Evolutionary conservation across 2,329 filamentous ascomycete genomes (phyloP).

Genomic region (Niveomyces coronatus): DNA sequence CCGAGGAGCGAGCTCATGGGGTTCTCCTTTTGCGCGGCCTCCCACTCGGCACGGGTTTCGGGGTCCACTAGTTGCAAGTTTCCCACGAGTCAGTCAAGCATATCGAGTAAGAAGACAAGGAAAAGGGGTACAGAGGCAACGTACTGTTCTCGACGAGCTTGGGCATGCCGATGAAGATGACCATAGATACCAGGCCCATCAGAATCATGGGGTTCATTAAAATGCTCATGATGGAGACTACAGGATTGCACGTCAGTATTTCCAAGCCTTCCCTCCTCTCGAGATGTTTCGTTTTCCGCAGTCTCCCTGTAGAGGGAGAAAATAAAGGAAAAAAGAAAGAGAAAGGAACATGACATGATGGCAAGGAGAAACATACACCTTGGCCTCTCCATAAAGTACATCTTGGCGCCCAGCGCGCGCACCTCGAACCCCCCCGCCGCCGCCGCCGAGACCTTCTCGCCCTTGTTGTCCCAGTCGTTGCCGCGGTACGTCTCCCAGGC

Average conservation of each 20-base stretch:
- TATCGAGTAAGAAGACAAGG: conserved; percentile 4
- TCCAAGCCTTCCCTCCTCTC: neutral
- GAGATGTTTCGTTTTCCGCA: too few species aligned
- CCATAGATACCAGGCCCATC: conserved; percentile 74
- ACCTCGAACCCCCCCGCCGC: conserved; percentile 45
- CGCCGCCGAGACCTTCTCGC: conserved; percentile 43
- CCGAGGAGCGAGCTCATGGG: conserved; percentile 51
- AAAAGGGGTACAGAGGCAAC: conserved; percentile 25
- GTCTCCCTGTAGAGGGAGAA: too few species aligned
- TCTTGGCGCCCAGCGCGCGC: conserved; percentile 51
- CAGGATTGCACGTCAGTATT: conserved; percentile 3
- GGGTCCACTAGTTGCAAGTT: conserved; percentile 74
- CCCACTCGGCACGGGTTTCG: conserved; percentile 88
- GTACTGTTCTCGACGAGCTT: conserved; percentile 92
- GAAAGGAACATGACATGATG: neutral
- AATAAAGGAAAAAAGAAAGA: too few species aligned
- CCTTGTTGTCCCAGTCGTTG: conserved; percentile 83
- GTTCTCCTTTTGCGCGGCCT: conserved; percentile 73
- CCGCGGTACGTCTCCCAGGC: conserved; percentile 82
- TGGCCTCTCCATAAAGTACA: conserved; percentile 65
- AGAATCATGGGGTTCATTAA: conserved; percentile 96
- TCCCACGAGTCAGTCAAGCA: too few species aligned
- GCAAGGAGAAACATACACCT: conserved; percentile 50
- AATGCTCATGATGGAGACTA: conserved; percentile 70
- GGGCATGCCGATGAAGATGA: conserved; percentile 82